phyloP scores from a whole-genome alignment of 2,329 filamentous ascomycete species.

The Xylaria sp. region DNA sequence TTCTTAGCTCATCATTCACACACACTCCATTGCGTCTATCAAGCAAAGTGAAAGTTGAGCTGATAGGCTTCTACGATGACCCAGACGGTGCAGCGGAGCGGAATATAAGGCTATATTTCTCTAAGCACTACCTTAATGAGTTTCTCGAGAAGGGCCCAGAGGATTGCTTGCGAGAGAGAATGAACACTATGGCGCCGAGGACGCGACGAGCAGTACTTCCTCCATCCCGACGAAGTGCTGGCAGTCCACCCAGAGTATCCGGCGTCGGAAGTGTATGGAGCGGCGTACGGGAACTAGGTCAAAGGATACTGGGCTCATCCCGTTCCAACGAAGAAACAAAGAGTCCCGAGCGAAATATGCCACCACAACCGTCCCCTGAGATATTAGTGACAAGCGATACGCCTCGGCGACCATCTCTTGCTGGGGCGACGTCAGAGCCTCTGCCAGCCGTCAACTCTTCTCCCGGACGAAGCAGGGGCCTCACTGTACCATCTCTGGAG shows the following conservation, averaged over 20 bases:
- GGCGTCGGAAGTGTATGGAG: slow-evolving; percentile 36
- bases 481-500: slow-evolving; percentile 42
- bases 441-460: slow-evolving; percentile 21
- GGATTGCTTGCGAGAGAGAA: slow-evolving; percentile 57
- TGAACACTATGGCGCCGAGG: slow-evolving; percentile 46
- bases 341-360: slow-evolving; percentile 19
- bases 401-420: slow-evolving; percentile 37
- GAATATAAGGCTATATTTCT: slow-evolving; percentile 57
- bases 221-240: slow-evolving; percentile 14
- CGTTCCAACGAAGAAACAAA: slow-evolving; percentile 24
- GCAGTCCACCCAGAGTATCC: slow-evolving; percentile 15
- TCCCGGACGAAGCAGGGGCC: slow-evolving; percentile 36
- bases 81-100: slow-evolving; percentile 44
- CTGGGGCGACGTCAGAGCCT: slow-evolving; percentile 33
- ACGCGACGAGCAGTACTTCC: slow-evolving; percentile 21
- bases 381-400: slow-evolving; percentile 46
- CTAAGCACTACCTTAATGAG: slow-evolving; percentile 56
- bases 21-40: slow-evolving; percentile 57
- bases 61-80: slow-evolving; percentile 67
- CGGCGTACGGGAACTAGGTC: slow-evolving; percentile 39
- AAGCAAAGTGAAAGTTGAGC: slow-evolving; percentile 60
- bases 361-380: slow-evolving; percentile 39
- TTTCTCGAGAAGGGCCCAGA: slow-evolving; percentile 63
- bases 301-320: slow-evolving; percentile 35
- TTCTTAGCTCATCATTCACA: slow-evolving; percentile 41